Evolutionary conservation across 805 yeast species (phyloP), one percentile per base, ranked within the genome.

Genomic region (Candida peoriensis): DNA sequence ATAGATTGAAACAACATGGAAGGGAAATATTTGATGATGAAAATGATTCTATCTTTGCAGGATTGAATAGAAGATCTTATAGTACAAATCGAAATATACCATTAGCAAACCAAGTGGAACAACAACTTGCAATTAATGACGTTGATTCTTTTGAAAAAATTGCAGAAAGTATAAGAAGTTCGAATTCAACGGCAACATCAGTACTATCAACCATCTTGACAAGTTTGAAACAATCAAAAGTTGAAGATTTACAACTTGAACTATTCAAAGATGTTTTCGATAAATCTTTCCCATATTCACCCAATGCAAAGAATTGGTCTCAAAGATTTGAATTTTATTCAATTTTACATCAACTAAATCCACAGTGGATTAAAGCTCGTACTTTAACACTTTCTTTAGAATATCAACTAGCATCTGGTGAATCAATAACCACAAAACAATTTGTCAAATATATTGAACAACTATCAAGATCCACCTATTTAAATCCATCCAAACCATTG

Each of bases 1-100:
- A 23, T n/a, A 29, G 15, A 12, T 16, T 22, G 20, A 26, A 28
- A 14, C 20, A 20, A 13, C 24, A 38, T 32, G 42, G 42, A 4
- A 12, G 35, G 4, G 31, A 38, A 30, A 27, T 36, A 34, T 15
- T 21, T 15, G 33, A 34, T 16, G 27, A 24, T 6, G 47, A 44
- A 6, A 48, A 44, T 32, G 71, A 72, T 47, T 63, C 64, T 34
- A 61, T 72, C 13, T 72, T 72, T 40, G 50, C 60, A 16, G 76
- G 76, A 3, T 49, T 72, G 14, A 45, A 42, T 37, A 58, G 70
- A 43, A 57, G 66, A 33, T 60, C 57, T 34, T 79, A 74, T 47
- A 47, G 53, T 4, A 50, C 56, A 8, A 17, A 36, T 17, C 16
- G 24, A 5, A 35, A 32, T 2, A 9, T 34, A 5, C 31, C 42